These are phyloP conservation scores for Rhytidhysteron rufulum DNA, from an alignment of 2,329 filamentous ascomycete genomes.

Conservation along the genomic window DNA sequence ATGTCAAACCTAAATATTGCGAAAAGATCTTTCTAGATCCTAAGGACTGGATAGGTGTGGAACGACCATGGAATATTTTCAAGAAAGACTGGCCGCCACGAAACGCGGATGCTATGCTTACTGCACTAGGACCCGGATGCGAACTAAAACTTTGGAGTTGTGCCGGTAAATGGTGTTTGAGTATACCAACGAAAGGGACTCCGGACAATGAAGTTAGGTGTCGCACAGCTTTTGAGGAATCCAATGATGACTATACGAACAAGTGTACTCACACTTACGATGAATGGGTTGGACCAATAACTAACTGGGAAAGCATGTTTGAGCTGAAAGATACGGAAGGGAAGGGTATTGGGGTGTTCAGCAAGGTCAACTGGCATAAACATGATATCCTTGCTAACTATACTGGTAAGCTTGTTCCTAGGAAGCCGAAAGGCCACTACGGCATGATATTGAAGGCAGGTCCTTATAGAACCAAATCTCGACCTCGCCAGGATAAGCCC, in stretches of 20 bases:
- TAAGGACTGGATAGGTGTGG: not conserved
- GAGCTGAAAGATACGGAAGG: not conserved
- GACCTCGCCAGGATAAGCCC: not conserved
- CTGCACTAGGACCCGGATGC: not conserved
- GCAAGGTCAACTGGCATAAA: constrained; percentile 3
- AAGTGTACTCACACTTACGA: constrained; percentile 7
- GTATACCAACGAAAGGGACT: not conserved
- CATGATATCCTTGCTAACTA: constrained; percentile 3
- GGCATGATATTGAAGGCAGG: constrained; percentile 6
- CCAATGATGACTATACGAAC: no score
- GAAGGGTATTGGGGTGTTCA: constrained; percentile 4
- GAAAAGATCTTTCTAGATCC: not conserved
- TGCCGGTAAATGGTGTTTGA: not conserved
- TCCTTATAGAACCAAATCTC: not conserved
- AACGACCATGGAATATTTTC: not conserved
- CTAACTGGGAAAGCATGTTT: constrained; percentile 5
- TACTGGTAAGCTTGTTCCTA: constrained; percentile 9
- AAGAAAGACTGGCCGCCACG: not conserved
- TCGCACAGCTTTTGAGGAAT: not conserved
- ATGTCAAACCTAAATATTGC: not conserved
- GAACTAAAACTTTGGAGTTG: not conserved
- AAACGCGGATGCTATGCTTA: not conserved
- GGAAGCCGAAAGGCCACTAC: constrained; percentile 4
- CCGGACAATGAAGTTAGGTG: not conserved
- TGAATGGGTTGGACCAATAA: constrained; percentile 6